A percentile compares a stretch with the other conserved stretches of the same genome.
Conservation (phyloP, 352 stramenopile species). For the Pythium aquatile region DNA sequence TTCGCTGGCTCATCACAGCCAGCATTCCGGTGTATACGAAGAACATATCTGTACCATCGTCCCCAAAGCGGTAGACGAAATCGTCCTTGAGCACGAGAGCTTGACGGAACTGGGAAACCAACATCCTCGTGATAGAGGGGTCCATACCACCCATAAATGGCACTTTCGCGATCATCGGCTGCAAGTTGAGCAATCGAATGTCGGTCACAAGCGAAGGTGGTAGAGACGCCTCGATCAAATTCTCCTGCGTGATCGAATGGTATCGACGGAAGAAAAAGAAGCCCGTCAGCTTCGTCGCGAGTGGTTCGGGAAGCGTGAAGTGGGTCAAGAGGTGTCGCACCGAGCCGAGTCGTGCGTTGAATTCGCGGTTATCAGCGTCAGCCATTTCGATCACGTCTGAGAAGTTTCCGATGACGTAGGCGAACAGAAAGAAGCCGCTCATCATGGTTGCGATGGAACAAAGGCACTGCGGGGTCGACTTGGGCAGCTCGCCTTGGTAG, state of each 20-base stretch:
- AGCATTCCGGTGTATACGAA: slow-evolving; percentile 55
- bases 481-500: slow-evolving; percentile 40
- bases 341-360: slow-evolving; percentile 48
- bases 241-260: slow-evolving; percentile 55
- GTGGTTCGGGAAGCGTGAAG: slow-evolving; percentile 35
- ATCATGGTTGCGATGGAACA: slow-evolving; percentile 47
- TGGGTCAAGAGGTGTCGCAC: slow-evolving; percentile 43
- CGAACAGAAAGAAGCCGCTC: slow-evolving; percentile 46
- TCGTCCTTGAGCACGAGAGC: slow-evolving; percentile 46
- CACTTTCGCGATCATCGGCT: slow-evolving; percentile 56
- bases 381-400: slow-evolving; percentile 47
- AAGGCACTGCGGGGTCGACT: slow-evolving; percentile 34
- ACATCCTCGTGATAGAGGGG: slow-evolving; percentile 42
- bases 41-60: slow-evolving; percentile 58
- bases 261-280: slow-evolving; percentile 59
- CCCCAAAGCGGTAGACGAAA: slow-evolving; percentile 44
- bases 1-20: slow-evolving; percentile 27
- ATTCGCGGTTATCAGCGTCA: slow-evolving; percentile 51
- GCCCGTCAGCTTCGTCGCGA: slow-evolving; percentile 39
- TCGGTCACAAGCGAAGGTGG: slow-evolving; percentile 53
- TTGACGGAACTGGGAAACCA: slow-evolving; percentile 51
- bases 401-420: slow-evolving; percentile 53
- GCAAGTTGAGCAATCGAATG: slow-evolving; percentile 47
- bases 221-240: slow-evolving; percentile 40
- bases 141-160: slow-evolving; percentile 50